Evolutionary conservation across 192 early-diverging fungal genomes (phyloP).

Genomic region (Oehlia diaphana): DNA sequence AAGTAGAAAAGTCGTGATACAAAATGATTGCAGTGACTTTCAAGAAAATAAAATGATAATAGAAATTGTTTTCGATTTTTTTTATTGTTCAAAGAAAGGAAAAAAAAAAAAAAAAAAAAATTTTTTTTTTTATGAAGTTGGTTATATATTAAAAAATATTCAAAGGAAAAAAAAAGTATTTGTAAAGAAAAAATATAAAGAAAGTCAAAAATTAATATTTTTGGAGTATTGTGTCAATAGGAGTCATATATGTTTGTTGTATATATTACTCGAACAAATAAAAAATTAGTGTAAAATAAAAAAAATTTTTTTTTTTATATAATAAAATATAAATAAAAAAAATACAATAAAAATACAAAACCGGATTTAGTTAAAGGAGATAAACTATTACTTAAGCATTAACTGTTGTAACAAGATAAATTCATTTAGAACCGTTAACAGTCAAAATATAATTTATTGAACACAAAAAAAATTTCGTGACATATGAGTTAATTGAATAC

Average conservation of each 20-base stretch:
- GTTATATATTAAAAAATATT: neutral
- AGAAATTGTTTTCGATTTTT: neutral
- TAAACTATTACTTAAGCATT: neutral
- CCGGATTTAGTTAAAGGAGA: neutral
- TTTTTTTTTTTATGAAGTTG: neutral
- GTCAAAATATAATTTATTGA: neutral
- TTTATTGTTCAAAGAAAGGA: neutral
- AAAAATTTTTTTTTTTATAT: neutral
- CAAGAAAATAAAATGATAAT: neutral
- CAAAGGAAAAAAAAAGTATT: neutral
- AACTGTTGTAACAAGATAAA: too few species aligned
- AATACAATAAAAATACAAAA: neutral
- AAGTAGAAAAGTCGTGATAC: conserved; percentile 6
- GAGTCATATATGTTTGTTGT: neutral
- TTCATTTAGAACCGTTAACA: too few species aligned
- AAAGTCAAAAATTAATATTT: too few species aligned
- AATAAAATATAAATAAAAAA: too few species aligned
- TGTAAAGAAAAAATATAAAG: neutral
- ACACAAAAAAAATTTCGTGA: neutral
- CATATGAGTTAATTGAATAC: neutral
- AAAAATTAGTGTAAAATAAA: neutral
- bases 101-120: neutral
- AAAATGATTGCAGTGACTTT: conserved; percentile 7
- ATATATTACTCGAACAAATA: neutral
- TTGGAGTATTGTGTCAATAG: neutral